These are phyloP conservation scores for Herpetospermum pedunculosum DNA, from an alignment of 306 rosid genomes.

Conservation along the genomic window DNA sequence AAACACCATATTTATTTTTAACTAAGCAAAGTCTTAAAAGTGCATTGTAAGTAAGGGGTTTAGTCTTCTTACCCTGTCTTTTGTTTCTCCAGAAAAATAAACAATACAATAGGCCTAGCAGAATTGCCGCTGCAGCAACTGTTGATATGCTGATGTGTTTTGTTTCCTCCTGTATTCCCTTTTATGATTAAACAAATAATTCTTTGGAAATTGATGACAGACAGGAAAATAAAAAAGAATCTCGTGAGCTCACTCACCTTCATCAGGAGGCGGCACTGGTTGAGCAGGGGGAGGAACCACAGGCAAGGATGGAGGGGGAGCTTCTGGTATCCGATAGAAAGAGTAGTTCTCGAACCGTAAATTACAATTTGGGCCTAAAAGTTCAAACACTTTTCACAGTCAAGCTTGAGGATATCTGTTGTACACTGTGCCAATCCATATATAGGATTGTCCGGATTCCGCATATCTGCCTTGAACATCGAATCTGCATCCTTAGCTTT, in stretches of 20 bases:
- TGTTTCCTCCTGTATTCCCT: background rate
- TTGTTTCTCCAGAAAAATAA: background rate
- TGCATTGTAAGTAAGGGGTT: background rate
- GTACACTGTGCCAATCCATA: slow-evolving; percentile 35
- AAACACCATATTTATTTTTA: background rate
- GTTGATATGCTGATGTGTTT: background rate
- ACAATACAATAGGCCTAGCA: slow-evolving; percentile 8
- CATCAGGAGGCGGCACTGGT: too few relatives aligned
- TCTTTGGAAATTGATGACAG: background rate
- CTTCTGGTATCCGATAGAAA: slow-evolving; percentile 3
- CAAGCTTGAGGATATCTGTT: slow-evolving; percentile 13
- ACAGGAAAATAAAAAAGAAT: background rate
- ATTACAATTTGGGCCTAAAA: slow-evolving; percentile 22
- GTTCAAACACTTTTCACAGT: slow-evolving; percentile 19
- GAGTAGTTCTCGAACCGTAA: slow-evolving; percentile 21
- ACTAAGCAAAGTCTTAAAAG: background rate
- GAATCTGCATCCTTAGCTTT: background rate
- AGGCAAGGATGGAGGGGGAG: background rate
- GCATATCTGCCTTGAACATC: slow-evolving; percentile 1
- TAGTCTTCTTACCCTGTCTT: background rate
- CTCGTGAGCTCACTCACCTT: slow-evolving; percentile 1
- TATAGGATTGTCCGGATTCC: background rate
- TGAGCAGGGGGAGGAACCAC: too few relatives aligned
- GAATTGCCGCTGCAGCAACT: slow-evolving; percentile 3
- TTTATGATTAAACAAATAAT: background rate